Conservation (phyloP, 345 rosid genomes). For the Linum lewisii region DNA sequence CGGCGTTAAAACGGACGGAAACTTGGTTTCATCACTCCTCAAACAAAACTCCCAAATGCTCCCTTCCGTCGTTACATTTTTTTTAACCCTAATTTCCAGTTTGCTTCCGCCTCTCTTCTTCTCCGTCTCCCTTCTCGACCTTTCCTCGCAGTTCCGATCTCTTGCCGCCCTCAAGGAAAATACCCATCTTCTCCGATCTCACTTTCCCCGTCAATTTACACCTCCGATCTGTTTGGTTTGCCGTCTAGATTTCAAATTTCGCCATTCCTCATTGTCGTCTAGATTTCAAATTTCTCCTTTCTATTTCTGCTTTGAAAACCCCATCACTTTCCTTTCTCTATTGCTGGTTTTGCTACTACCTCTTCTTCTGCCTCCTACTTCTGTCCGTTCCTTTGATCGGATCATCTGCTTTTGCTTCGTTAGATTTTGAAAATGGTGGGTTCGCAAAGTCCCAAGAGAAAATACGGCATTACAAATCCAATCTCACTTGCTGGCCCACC, state of each 20-base stretch:
- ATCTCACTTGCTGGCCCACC: slow-evolving; percentile 14
- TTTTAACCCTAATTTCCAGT: neutral
- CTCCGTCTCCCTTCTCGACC: neutral
- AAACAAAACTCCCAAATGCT: too few relatives aligned
- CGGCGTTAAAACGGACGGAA: too few relatives aligned
- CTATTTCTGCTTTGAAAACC: too few relatives aligned
- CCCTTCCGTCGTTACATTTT: neutral
- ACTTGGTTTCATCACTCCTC: too few relatives aligned
- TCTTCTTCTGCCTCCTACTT: neutral
- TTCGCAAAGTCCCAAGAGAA: slow-evolving; percentile 12
- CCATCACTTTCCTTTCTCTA: too few relatives aligned
- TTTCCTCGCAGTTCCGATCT: neutral
- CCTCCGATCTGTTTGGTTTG: neutral
- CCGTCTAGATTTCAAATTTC: too few relatives aligned
- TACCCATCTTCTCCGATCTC: neutral
- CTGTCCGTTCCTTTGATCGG: neutral
- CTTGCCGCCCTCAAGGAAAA: neutral
- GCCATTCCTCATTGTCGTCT: too few relatives aligned
- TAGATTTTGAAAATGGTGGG: slow-evolving; percentile 8
- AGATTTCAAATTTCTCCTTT: too few relatives aligned
- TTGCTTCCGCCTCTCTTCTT: neutral
- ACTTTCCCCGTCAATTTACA: neutral
- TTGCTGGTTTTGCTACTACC: neutral
- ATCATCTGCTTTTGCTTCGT: neutral
- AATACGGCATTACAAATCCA: slow-evolving; percentile 15